Conservation (phyloP, 192 early-diverging fungal species). For the Thoreauomyces humboldtii region DNA sequence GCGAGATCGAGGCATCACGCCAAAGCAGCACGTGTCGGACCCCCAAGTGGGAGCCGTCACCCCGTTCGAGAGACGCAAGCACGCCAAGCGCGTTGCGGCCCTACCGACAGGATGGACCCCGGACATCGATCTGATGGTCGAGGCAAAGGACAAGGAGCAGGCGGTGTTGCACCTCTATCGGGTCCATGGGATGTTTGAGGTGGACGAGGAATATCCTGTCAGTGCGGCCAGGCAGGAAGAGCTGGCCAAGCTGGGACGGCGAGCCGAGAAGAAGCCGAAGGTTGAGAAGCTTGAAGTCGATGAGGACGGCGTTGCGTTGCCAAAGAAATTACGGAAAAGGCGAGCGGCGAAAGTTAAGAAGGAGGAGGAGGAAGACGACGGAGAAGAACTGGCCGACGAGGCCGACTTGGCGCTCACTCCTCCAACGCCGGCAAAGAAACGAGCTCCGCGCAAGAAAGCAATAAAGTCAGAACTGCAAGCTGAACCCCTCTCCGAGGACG, state of each 20-base stretch:
- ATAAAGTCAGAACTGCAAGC: too few species aligned
- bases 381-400: too few species aligned
- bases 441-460: too few species aligned
- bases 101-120: conserved; percentile 41
- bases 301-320: neutral
- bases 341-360: neutral
- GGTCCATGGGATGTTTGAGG: conserved; percentile 29
- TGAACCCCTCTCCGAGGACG: too few species aligned
- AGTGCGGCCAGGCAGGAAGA: neutral
- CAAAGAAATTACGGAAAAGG: neutral
- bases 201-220: conserved; percentile 15
- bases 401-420: too few species aligned
- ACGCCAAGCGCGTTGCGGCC: conserved; percentile 37
- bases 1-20: conserved; percentile 39
- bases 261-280: neutral
- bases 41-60: conserved; percentile 35
- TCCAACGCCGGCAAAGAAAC: too few species aligned
- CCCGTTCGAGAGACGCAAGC: conserved; percentile 40
- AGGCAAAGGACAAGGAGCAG: conserved; percentile 59
- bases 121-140: conserved; percentile 54
- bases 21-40: conserved; percentile 53
- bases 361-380: neutral
- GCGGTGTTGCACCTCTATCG: conserved; percentile 46
- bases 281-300: neutral
- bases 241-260: conserved; percentile 5